phyloP scores from a whole-genome alignment of 2,329 filamentous ascomycete species.

The Eutypella sp. region DNA sequence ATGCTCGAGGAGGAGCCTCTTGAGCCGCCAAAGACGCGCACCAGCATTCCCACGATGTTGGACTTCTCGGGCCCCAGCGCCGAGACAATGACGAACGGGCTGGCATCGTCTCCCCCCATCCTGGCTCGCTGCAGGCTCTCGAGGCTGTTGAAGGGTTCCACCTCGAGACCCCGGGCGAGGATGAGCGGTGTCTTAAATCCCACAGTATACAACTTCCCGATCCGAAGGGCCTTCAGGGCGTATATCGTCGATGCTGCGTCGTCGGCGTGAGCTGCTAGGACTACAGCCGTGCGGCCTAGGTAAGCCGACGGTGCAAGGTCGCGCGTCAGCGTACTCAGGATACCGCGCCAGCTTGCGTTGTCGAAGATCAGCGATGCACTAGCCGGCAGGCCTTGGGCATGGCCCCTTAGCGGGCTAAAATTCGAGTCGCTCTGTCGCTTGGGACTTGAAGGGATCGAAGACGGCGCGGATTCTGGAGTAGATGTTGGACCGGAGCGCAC shows the following conservation, averaged over 20 bases:
- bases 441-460: slow-evolving; percentile 46
- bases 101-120: slow-evolving; percentile 42
- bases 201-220: slow-evolving; percentile 78
- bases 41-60: slow-evolving; percentile 69
- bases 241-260: slow-evolving; percentile 77
- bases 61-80: slow-evolving; percentile 75
- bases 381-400: slow-evolving; percentile 33
- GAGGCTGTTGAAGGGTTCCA: slow-evolving; percentile 76
- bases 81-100: slow-evolving; percentile 77
- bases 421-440: slow-evolving; percentile 29
- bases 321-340: slow-evolving; percentile 72
- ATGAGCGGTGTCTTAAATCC: slow-evolving; percentile 65
- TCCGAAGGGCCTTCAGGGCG: slow-evolving; percentile 68
- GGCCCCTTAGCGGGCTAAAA: slow-evolving; percentile 5
- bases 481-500: slow-evolving; percentile 47
- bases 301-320: slow-evolving; percentile 83
- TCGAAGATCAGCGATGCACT: slow-evolving; percentile 64
- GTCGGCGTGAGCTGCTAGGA: slow-evolving; percentile 67
- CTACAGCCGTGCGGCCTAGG: slow-evolving; percentile 66
- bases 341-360: slow-evolving; percentile 82
- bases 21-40: slow-evolving; percentile 62
- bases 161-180: slow-evolving; percentile 61
- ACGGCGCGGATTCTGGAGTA: slow-evolving; percentile 38
- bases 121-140: slow-evolving; percentile 55
- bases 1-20: slow-evolving; percentile 32